phyloP scores from a whole-genome alignment of 2,329 filamentous ascomycete genomes.

The Pseudophaeomoniella oleicola region DNA sequence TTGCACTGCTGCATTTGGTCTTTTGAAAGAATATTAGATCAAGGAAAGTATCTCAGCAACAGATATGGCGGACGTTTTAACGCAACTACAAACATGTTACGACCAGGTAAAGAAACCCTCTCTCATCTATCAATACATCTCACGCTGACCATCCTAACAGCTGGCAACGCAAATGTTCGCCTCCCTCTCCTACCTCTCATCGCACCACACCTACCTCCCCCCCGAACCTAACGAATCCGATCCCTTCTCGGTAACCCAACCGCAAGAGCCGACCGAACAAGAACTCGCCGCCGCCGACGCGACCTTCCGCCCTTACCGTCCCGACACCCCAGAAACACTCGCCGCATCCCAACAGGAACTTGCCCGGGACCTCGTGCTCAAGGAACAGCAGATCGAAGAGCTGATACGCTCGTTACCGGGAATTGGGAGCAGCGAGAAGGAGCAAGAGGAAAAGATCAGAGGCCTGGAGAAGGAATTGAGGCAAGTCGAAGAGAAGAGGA shows the following conservation, averaged over 20 bases:
- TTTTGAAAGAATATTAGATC: no score
- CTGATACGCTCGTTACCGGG: conserved; percentile 31
- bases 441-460: conserved; percentile 28
- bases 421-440: conserved; percentile 26
- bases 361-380: conserved; percentile 33
- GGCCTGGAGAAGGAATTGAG: conserved; percentile 28
- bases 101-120: conserved; percentile 24
- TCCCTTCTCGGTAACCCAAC: conserved; percentile 18
- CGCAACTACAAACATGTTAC: conserved; percentile 35
- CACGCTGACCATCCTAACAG: conserved; percentile 12
- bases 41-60: no score
- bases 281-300: conserved; percentile 14
- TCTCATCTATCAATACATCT: not conserved
- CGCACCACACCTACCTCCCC: conserved; percentile 28
- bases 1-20: no score
- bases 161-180: conserved; percentile 37
- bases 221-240: conserved; percentile 17
- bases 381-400: conserved; percentile 36
- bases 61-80: conserved; percentile 35
- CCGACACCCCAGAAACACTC: conserved; percentile 27
- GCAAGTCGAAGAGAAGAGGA: conserved; percentile 27
- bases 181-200: conserved; percentile 31
- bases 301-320: conserved; percentile 13
- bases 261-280: conserved; percentile 16
- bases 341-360: conserved; percentile 29